phyloP scores from a whole-genome alignment of 164 flowering plant species.

The Buxus sempervirens region DNA sequence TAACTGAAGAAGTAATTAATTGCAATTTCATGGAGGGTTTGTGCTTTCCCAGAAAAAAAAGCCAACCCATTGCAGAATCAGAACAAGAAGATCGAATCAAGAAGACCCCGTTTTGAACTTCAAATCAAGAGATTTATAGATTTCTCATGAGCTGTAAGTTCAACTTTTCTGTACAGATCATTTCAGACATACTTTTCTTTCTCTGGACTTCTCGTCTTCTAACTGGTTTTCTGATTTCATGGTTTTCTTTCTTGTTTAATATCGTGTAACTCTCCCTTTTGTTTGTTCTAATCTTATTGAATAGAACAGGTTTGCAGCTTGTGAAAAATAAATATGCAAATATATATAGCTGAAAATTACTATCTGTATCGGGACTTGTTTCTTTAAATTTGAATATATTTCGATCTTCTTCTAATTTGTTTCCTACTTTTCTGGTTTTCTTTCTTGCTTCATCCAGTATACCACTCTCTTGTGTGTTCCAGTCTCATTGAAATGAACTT shows the following conservation, averaged over 20 bases:
- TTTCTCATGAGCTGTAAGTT: constrained; percentile 10
- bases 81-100: neutral
- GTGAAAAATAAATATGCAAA: neutral
- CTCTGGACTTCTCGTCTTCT: neutral
- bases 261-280: neutral
- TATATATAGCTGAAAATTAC: neutral
- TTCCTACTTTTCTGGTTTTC: no score
- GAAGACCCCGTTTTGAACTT: neutral
- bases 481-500: no score
- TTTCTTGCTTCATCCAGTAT: no score
- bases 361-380: no score
- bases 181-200: neutral
- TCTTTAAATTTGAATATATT: no score
- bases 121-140: neutral
- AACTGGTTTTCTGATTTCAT: constrained; percentile 5
- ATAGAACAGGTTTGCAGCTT: neutral
- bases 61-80: no score
- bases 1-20: neutral
- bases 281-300: neutral
- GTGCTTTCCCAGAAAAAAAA: no score
- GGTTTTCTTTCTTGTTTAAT: neutral
- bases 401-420: no score
- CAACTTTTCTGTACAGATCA: constrained; percentile 8
- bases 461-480: no score
- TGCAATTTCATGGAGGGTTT: constrained; percentile 1